phyloP scores from a whole-genome alignment of 768 basidiomycete genomes.

The Candolleomyces efflorescens region DNA sequence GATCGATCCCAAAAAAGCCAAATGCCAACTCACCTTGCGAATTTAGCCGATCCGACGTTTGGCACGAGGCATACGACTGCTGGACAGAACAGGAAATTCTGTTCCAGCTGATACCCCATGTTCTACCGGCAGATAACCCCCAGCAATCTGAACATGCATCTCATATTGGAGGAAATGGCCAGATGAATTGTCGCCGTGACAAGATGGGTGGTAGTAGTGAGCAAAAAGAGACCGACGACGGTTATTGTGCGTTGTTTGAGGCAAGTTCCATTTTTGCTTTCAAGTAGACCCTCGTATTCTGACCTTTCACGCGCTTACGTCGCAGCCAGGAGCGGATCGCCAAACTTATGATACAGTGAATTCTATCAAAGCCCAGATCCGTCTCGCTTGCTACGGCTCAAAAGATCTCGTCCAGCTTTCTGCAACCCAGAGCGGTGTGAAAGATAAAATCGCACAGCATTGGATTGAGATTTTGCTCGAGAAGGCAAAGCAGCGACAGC shows the following conservation, averaged over 20 bases:
- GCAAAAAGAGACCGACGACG: slow-evolving; percentile 15
- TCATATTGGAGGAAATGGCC: slow-evolving; percentile 16
- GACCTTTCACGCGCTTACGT: too few species aligned
- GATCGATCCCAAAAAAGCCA: background rate
- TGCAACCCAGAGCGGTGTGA: slow-evolving; percentile 21
- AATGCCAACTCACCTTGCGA: background rate
- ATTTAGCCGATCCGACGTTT: slow-evolving; percentile 4
- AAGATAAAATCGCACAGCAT: slow-evolving; percentile 22
- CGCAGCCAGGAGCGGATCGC: too few species aligned
- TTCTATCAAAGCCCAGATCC: background rate
- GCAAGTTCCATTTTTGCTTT: too few species aligned
- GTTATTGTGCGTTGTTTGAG: slow-evolving; percentile 15
- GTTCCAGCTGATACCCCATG: slow-evolving; percentile 19
- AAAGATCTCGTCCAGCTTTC: slow-evolving; percentile 2
- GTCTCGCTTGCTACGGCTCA: slow-evolving; percentile 15
- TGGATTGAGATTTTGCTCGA: slow-evolving; percentile 21
- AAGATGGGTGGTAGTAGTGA: slow-evolving; percentile 17
- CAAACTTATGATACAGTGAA: background rate
- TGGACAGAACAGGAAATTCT: slow-evolving; percentile 19
- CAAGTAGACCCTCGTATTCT: too few species aligned
- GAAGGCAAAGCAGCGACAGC: background rate
- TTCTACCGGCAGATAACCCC: slow-evolving; percentile 29
- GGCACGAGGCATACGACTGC: slow-evolving; percentile 24
- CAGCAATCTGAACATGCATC: slow-evolving; percentile 26
- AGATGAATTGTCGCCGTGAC: slow-evolving; percentile 21